A percentile compares a stretch with the other conserved stretches of the same genome.
Evolutionary conservation across 169 alveolate genomes (phyloP).

Genomic region (Eimeria brunetti): DNA sequence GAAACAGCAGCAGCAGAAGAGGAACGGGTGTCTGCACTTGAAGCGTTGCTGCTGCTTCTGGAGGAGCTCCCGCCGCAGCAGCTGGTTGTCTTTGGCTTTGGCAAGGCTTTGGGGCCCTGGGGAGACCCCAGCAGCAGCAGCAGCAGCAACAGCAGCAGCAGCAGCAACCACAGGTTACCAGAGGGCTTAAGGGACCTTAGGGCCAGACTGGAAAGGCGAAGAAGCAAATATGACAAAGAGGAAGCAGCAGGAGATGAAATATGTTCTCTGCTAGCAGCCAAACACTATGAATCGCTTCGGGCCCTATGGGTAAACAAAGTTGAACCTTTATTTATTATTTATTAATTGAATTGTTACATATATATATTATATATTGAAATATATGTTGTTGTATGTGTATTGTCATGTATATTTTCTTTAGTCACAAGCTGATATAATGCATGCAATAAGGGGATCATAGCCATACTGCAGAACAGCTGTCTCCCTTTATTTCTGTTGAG

Average conservation of each 20-base stretch:
- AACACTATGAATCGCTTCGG: constrained; percentile 14
- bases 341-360: too few relatives aligned
- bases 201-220: not conserved
- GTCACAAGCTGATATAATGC: too few relatives aligned
- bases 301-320: constrained; percentile 20
- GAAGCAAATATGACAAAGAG: not conserved
- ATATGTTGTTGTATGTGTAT: not conserved
- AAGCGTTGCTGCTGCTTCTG: constrained; percentile 45
- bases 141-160: constrained; percentile 3
- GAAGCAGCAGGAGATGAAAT: constrained; percentile 35
- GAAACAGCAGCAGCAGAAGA: not conserved
- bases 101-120: not conserved
- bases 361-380: not conserved
- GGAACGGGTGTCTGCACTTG: constrained; percentile 20
- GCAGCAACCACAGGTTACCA: not conserved
- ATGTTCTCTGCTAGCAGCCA: not conserved
- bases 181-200: constrained; percentile 14
- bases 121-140: not conserved
- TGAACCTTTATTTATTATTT: too few relatives aligned
- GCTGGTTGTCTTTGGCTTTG: constrained; percentile 39
- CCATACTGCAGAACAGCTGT: not conserved
- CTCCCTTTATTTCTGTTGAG: not conserved
- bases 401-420: too few relatives aligned
- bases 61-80: constrained; percentile 46
- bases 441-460: not conserved